These are phyloP conservation scores for Xylaria multiplex DNA, from an alignment of 2,329 filamentous ascomycete genomes.

Conservation along the genomic window DNA sequence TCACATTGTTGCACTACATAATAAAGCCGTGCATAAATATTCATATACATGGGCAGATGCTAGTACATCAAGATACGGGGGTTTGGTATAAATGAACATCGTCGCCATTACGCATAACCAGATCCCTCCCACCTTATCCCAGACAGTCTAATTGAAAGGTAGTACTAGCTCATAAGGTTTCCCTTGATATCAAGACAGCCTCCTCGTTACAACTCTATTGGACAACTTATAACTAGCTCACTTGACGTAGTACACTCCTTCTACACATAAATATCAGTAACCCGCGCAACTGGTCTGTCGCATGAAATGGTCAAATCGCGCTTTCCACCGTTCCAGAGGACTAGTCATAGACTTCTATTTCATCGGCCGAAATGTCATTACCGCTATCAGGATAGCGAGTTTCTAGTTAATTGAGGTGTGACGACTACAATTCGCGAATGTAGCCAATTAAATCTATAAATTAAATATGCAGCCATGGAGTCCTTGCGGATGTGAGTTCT, in stretches of 20 bases:
- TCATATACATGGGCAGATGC: constrained; percentile 6
- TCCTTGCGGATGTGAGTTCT: neutral
- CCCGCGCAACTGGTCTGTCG: neutral
- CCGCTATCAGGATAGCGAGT: neutral
- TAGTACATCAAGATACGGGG: neutral
- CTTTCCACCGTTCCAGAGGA: neutral
- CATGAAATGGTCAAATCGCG: neutral
- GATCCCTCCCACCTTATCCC: neutral
- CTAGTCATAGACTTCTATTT: constrained; percentile 1
- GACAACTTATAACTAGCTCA: neutral
- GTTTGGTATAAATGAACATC: neutral
- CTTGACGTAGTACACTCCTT: neutral
- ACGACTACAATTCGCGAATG: neutral
- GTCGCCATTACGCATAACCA: constrained; percentile 2
- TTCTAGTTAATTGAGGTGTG: constrained; percentile 3
- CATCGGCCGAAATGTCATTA: neutral
- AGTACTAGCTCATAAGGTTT: neutral
- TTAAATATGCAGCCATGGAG: neutral
- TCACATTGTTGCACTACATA: constrained; percentile 5
- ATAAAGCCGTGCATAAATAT: constrained; percentile 3
- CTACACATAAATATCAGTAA: neutral
- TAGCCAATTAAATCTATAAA: constrained; percentile 1
- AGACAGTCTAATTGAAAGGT: neutral
- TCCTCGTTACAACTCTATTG: neutral
- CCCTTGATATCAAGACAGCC: neutral